Evolutionary conservation across 2,329 filamentous ascomycete genomes (phyloP), one percentile per base, ranked within the genome.

Genomic region (Monosporascus sp.): DNA sequence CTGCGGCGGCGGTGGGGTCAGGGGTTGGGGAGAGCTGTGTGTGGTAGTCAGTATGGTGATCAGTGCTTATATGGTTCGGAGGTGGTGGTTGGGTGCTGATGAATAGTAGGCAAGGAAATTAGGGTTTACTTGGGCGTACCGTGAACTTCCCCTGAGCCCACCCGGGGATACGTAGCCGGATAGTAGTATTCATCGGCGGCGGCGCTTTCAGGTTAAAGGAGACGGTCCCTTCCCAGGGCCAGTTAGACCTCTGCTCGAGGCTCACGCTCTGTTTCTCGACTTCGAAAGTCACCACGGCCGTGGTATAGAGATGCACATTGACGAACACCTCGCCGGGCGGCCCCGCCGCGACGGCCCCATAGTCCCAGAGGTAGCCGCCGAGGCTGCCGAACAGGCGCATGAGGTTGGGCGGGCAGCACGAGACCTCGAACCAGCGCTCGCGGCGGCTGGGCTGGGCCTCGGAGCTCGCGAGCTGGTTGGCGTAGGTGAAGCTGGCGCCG

Each of bases 361-460:
- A 73, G 22, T 74, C 74, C 78, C 80, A 83, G 0, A 82, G 62
- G 57, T 83, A 83, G 0, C 81, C 80, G 1, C 80, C 81, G 26
- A 85, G 66, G 24, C 74, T 79, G 0, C 79, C 82, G 48, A 84
- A 74, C 1, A 83, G 66, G 26, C 81, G 71, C 22, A 78, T 74
- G 1, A 86, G 69, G 58, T 85, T 85, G 0, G 82, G 82, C 3
- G 82, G 82, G 60, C 82, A 85, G 57, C 81, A 85, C 6, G 80
- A 79, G 38, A 75, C 78, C 49, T 76, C 77, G 51, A 84, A 85
- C 82, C 82, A 86, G 22, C 78, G 74, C 35, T 76, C 71, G 15
- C 82, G 71, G 52, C 72, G 68, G 20, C 75, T 82, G 18, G 72
- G 70, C 52, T 82, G 72, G 1, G 64, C 63, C 7, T 78, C 74